Base-by-base conservation (phyloP, 2,329 filamentous ascomycete genomes). In the Teratosphaeria zuluensis region DNA sequence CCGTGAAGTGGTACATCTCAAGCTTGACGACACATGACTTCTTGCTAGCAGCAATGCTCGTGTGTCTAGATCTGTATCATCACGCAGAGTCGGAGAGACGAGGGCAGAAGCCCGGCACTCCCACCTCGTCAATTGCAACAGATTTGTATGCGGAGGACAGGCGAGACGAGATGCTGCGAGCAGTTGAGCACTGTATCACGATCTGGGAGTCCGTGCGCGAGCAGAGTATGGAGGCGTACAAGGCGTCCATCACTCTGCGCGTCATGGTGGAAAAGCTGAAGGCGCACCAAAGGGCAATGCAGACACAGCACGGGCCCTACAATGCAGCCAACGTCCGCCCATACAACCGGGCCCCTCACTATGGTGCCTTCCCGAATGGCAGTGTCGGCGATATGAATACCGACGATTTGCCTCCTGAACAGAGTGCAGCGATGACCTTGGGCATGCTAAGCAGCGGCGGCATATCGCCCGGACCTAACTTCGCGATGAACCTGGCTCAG, bases 191-290 rank as follows among this genome's bases (percentile, higher is more conserved):
- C 19, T 88, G 88, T 8, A 82, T 84, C 53, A 78, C 81, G 19
- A 94, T 97, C 58, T 97, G 92, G 91, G 85, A 87, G 54, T 84
- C 84, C 9, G 78, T 91, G 11, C 83, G 85, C 2, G 87, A 94
- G 57, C 80, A 85, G 28, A 94, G 88, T 0, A 87, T 96, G 76
- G 92, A 97, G 65, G 90, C 92, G 0, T 92, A 86, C 76, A 97
- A 97, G 75, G 92, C 90, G 1, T 84, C 84, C 48, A 84, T 84
- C 51, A 81, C 92, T 28, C 78, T 97, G n/a, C 85, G 85, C 24
- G 85, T 96, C 56, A 91, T 97, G 83, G 76, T 97, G 52, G 81
- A 85, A 33, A 94, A 94, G 72, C 80, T 96, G 57, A 86, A 81
- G 66, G 76, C 75, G 58, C 77, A 81, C 9, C 72, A 71, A 24